phyloP scores from a whole-genome alignment of 306 rosid species.

The Notholithocarpus densiflorus region DNA sequence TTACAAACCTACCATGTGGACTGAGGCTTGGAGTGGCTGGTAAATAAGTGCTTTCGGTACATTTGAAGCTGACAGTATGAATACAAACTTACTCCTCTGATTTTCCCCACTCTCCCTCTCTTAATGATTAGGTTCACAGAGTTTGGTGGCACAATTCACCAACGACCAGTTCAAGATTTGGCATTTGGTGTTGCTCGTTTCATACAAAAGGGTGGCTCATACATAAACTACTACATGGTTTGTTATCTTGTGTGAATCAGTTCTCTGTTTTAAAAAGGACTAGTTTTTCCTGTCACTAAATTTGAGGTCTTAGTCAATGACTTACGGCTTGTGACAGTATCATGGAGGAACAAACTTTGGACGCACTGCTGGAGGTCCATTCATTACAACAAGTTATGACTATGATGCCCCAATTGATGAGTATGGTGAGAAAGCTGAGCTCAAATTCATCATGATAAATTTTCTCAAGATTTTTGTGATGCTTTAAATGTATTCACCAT shows the following conservation, averaged over 20 bases:
- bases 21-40: slow-evolving; percentile 99
- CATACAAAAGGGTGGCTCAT: slow-evolving; percentile 83
- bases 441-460: neutral
- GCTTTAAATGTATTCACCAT: neutral
- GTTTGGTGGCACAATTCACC: slow-evolving; percentile 72
- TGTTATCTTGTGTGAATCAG: slow-evolving; percentile 31
- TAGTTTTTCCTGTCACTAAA: slow-evolving; percentile 5
- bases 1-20: slow-evolving; percentile 89
- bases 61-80: slow-evolving; percentile 6
- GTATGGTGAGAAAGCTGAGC: slow-evolving; percentile 60
- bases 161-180: slow-evolving; percentile 89
- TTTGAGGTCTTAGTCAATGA: slow-evolving; percentile 10
- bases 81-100: slow-evolving; percentile 11
- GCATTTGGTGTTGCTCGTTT: slow-evolving; percentile 95
- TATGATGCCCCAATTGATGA: slow-evolving; percentile 98
- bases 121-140: slow-evolving; percentile 68
- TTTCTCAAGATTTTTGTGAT: slow-evolving; percentile 2
- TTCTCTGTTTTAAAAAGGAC: neutral
- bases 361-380: slow-evolving; percentile 96
- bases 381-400: slow-evolving; percentile 88
- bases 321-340: slow-evolving; percentile 53
- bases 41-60: slow-evolving; percentile 28
- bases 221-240: slow-evolving; percentile 89
- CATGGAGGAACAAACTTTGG: slow-evolving; percentile 99
- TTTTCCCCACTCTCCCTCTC: neutral